Evolutionary conservation across 2,329 filamentous ascomycete species (phyloP), one percentile per base, ranked within the genome.

Genomic region (Colletotrichum zoysiae): DNA sequence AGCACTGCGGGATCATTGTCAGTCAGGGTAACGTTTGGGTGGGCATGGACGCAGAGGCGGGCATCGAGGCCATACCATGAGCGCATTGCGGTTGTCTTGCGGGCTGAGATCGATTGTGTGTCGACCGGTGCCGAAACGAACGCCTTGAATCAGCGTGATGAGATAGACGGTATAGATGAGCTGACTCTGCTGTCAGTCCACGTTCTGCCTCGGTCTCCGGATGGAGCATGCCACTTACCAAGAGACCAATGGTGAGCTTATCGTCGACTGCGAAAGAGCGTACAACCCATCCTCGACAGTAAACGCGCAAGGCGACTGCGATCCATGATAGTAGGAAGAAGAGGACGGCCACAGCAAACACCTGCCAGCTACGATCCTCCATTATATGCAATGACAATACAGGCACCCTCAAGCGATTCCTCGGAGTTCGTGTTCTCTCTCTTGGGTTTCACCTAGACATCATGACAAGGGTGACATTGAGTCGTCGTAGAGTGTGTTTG

Each of bases 321-420:
- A 80, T 76, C 16, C 79, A 78, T 8, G 78, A 78, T 11, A 84
- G 56, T 6, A 80, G 66, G 20, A 84, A 51, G 57, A 85, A 82
- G 5, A 79, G 73, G 63, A 76, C 75, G 26, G 72, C 72, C 59
- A 79, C 74, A 6, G 73, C 79, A 58, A 73, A 57, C 57, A 81
- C 73, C 67, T 79, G 67, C 44, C 74, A 67, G 26, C 76, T 77
- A 23, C 76, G 75, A 64, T 75, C 74, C 46, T 75, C 73, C 65
- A 67, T 66, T 8, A 55, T 70, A 12, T 23, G 33, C 33, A 63
- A 18, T 26, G 50, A 48, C 42, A 40, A 65, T 62, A 57, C 59
- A 59, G 18, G 35, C 66, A 71, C 71, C 61, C 67, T 55, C 67
- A 38, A 6, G 42, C 23, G 33, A 35, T 61, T 33, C 48, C 38